A percentile compares a stretch with the other conserved stretches of the same genome.
These are phyloP conservation scores for Epicoccum sorghinum DNA, from an alignment of 2,329 filamentous ascomycete genomes.

Conservation along the genomic window DNA sequence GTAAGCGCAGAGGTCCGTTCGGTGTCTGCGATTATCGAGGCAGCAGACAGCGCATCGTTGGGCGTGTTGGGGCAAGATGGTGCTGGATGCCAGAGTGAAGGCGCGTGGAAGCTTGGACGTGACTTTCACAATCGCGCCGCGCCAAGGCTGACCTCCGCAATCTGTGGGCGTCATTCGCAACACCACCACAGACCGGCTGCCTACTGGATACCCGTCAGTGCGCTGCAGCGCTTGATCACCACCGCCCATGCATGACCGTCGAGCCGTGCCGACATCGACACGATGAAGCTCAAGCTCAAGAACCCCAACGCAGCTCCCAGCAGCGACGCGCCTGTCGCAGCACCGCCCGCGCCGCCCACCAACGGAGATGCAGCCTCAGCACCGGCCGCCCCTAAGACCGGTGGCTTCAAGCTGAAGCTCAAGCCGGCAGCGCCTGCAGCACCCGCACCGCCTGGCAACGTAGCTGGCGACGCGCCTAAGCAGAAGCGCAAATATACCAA, in stretches of 20 bases:
- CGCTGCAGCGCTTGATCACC: conserved; percentile 12
- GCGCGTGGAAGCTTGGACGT: conserved; percentile 25
- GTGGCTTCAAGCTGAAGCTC: conserved; percentile 41
- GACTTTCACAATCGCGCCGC: conserved; percentile 20
- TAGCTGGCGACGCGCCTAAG: conserved; percentile 45
- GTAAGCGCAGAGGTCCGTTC: conserved; percentile 25
- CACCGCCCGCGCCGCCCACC: conserved; percentile 16
- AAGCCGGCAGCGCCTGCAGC: conserved; percentile 29
- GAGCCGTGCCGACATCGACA: background rate
- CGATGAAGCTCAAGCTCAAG: conserved; percentile 45
- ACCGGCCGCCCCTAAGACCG: conserved; percentile 18
- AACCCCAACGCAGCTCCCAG: conserved; percentile 25
- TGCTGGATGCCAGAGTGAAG: conserved; percentile 12
- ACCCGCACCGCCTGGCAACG: conserved; percentile 32
- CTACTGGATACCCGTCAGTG: background rate
- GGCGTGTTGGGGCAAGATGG: background rate
- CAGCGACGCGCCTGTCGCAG: conserved; percentile 22
- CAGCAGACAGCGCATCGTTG: conserved; percentile 33
- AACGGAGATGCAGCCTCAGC: conserved; percentile 20
- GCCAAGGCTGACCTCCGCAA: conserved; percentile 25
- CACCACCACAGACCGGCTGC: background rate
- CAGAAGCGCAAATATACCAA: conserved; percentile 53
- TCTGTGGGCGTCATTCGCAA: background rate
- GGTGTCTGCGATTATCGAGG: conserved; percentile 23
- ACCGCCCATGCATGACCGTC: background rate